Conservation (phyloP, 2,329 filamentous ascomycete species). For the Talaromyces atroroseus region DNA sequence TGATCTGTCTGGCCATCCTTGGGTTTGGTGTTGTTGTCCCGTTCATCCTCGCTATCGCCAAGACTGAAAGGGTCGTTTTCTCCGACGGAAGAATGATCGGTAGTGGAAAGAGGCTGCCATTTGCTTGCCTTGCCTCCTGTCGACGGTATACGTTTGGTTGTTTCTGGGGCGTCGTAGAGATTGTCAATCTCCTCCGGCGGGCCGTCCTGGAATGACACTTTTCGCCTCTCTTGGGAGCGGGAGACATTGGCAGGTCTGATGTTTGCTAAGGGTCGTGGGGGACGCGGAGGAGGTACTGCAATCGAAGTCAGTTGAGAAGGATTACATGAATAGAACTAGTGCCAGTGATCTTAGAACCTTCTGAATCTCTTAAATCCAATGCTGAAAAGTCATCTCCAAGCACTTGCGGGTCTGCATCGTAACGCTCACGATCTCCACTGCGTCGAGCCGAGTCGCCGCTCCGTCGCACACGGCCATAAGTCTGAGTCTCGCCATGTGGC, state of each 20-base stretch:
- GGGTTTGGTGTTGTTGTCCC: conserved; percentile 61
- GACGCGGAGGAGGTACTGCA: conserved; percentile 49
- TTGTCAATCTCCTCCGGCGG: conserved; percentile 74
- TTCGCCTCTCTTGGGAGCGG: conserved; percentile 47
- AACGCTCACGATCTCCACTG: conserved; percentile 83
- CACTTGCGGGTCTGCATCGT: conserved; percentile 89
- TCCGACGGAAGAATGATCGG: conserved; percentile 68
- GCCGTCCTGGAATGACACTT: conserved; percentile 56
- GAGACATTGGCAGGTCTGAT: conserved; percentile 73
- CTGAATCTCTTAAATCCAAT: conserved; percentile 58
- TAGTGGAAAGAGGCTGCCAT: conserved; percentile 88
- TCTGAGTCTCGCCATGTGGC: conserved; percentile 25
- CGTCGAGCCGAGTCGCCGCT: conserved; percentile 60
- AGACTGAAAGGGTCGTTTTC: conserved; percentile 96
- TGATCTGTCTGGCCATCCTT: conserved; percentile 49
- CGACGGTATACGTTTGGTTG: conserved; percentile 48
- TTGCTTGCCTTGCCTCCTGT: conserved; percentile 71
- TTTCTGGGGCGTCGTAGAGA: conserved; percentile 60
- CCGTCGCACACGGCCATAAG: conserved; percentile 49
- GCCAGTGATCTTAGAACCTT: conserved; percentile 39
- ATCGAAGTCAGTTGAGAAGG: background rate
- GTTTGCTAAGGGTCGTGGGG: conserved; percentile 65
- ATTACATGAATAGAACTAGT: background rate
- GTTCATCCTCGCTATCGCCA: conserved; percentile 91
- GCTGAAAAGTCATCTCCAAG: conserved; percentile 80